Conservation (phyloP, 2,329 filamentous ascomycete species). For the Phymatotrichopsis omnivora region DNA sequence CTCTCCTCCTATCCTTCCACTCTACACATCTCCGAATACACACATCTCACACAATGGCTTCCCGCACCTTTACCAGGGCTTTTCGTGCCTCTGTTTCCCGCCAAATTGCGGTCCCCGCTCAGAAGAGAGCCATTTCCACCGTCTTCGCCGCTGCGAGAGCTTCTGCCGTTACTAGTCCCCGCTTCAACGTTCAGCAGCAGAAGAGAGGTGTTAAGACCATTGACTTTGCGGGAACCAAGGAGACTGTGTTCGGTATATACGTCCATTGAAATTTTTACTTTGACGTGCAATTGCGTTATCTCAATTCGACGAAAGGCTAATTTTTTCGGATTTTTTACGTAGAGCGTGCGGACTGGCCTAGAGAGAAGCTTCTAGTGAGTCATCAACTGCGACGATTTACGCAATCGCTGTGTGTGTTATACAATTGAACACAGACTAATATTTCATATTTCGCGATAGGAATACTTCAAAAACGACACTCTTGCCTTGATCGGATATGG, state of each 20-base stretch:
- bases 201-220: slow-evolving; percentile 92
- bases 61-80: slow-evolving; percentile 60
- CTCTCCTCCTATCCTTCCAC: slow-evolving; percentile 9
- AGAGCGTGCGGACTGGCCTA: slow-evolving; percentile 98
- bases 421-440: not conserved
- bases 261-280: slow-evolving; percentile 31
- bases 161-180: slow-evolving; percentile 40
- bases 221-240: slow-evolving; percentile 92
- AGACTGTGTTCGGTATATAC: slow-evolving; percentile 74
- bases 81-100: slow-evolving; percentile 53
- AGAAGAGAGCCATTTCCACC: slow-evolving; percentile 48
- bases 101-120: slow-evolving; percentile 53
- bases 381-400: slow-evolving; percentile 13
- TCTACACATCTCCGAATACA: slow-evolving; percentile 21
- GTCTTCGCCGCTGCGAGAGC: slow-evolving; percentile 41
- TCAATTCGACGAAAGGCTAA: slow-evolving; percentile 13
- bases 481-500: slow-evolving; percentile 98
- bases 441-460: not conserved
- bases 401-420: slow-evolving; percentile 1
- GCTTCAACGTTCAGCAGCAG: slow-evolving; percentile 48
- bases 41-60: slow-evolving; percentile 41
- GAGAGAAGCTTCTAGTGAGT: slow-evolving; percentile 91
- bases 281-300: slow-evolving; percentile 15
- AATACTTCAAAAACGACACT: slow-evolving; percentile 98
- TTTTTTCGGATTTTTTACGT: slow-evolving; percentile 33